Conservation (phyloP, 139 green algal genomes). For the Chlamydomonas schloesseri region DNA sequence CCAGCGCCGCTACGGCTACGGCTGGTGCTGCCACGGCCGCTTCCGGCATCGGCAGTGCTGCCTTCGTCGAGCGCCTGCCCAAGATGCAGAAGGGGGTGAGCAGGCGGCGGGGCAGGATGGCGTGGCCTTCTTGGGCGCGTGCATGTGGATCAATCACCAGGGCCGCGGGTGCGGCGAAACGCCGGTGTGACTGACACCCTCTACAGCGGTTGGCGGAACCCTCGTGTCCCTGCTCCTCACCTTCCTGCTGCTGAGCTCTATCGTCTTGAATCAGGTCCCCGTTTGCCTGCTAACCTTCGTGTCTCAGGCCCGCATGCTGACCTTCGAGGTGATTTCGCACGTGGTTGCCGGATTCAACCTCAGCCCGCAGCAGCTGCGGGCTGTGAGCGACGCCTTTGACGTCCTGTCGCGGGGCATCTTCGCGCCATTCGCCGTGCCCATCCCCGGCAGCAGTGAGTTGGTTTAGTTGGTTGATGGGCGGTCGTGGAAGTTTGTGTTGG, state of each 20-base stretch:
- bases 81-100: constrained; percentile 3
- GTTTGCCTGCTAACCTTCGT: no score
- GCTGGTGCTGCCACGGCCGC: no score
- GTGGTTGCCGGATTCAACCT: background rate
- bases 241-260: no score
- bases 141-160: no score
- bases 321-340: constrained; percentile 16
- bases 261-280: no score
- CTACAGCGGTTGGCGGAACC: no score
- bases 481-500: background rate
- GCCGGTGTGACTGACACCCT: no score
- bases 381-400: background rate
- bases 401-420: background rate
- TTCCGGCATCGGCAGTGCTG: no score
- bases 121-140: background rate
- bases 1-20: background rate
- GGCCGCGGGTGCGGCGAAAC: no score
- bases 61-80: background rate
- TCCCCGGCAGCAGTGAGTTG: background rate
- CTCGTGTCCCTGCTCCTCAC: no score
- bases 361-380: background rate
- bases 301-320: constrained; percentile 26
- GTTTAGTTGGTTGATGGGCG: background rate
- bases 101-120: no score
- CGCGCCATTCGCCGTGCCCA: background rate